phyloP scores from a whole-genome alignment of 169 alveolate genomes.

The Theileria luwenshuni region DNA sequence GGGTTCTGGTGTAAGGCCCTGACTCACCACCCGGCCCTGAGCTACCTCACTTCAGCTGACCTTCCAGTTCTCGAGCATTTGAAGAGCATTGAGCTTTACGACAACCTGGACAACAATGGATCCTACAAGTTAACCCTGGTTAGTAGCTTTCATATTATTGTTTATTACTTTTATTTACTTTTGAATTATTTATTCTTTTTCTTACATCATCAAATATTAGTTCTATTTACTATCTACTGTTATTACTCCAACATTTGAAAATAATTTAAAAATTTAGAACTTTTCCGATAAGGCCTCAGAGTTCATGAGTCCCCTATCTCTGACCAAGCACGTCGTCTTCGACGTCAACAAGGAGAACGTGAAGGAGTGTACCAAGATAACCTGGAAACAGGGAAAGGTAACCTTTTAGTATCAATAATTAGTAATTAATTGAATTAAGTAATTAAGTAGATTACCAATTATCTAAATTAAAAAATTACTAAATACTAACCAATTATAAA shows the following conservation, averaged over 20 bases:
- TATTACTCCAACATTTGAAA: not conserved
- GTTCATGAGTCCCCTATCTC: constrained; percentile 82
- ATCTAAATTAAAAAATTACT: constrained; percentile 39
- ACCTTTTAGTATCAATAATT: constrained; percentile 41
- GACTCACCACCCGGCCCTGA: constrained; percentile 84
- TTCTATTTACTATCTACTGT: not conserved
- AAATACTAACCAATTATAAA: too few relatives aligned
- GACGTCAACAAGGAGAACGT: constrained; percentile 80
- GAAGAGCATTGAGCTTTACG: constrained; percentile 81
- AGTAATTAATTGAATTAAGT: too few relatives aligned
- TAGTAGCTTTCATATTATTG: constrained; percentile 7
- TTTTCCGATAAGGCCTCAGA: constrained; percentile 84
- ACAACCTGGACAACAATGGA: constrained; percentile 86
- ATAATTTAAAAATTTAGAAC: constrained; percentile 15
- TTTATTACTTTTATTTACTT: too few relatives aligned
- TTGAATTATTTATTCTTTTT: not conserved
- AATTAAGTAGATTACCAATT: too few relatives aligned
- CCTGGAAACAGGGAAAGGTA: constrained; percentile 83
- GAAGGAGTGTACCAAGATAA: constrained; percentile 83
- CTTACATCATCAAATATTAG: not conserved
- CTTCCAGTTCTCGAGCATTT: constrained; percentile 78
- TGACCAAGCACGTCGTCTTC: constrained; percentile 84
- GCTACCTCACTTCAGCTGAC: constrained; percentile 85
- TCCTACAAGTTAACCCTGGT: constrained; percentile 83
- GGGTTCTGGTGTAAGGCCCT: constrained; percentile 87